A percentile compares a stretch with the other conserved stretches of the same genome.
Evolutionary conservation across 1,139 yeast genomes (phyloP).

Genomic region (Kluyveromyces sp.): DNA sequence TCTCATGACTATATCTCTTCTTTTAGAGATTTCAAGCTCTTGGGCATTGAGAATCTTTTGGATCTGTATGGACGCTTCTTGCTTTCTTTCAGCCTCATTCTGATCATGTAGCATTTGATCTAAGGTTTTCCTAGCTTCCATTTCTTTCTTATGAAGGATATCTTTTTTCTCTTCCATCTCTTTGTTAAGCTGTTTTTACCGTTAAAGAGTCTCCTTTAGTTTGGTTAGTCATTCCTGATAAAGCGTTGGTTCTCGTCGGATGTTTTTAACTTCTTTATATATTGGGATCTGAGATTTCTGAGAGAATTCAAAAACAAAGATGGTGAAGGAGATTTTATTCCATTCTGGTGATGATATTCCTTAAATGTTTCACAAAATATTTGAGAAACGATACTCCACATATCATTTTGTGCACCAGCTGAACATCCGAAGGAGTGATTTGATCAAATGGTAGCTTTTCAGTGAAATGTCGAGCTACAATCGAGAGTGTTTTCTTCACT

Average conservation of each 20-base stretch:
- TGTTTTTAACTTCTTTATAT: conserved; percentile 37
- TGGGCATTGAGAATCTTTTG: conserved; percentile 64
- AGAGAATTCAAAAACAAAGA: conserved; percentile 51
- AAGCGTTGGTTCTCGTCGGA: conserved; percentile 68
- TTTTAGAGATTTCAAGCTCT: conserved; percentile 50
- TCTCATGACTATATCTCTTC: conserved; percentile 48
- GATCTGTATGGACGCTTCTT: conserved; percentile 75
- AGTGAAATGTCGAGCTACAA: conserved; percentile 42
- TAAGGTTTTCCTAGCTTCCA: conserved; percentile 64
- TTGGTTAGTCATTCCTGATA: conserved; percentile 60
- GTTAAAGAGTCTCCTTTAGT: conserved; percentile 70
- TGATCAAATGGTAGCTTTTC: conserved; percentile 45
- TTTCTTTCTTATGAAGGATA: conserved; percentile 47
- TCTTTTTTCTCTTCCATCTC: conserved; percentile 48
- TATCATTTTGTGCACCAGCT: conserved; percentile 12
- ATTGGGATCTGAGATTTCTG: conserved; percentile 40
- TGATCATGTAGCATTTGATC: conserved; percentile 79
- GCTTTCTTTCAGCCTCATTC: conserved; percentile 85
- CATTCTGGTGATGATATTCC: conserved; percentile 9
- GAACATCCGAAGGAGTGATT: conserved; percentile 1
- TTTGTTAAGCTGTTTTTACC: conserved; percentile 54
- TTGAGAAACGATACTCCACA: conserved; percentile 44
- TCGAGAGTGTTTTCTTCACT: conserved; percentile 39
- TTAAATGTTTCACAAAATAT: conserved; percentile 43
- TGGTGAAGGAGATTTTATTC: conserved; percentile 35